Base-by-base conservation (phyloP, 495 filamentous ascomycete species). In the Xylaria cubensis region DNA sequence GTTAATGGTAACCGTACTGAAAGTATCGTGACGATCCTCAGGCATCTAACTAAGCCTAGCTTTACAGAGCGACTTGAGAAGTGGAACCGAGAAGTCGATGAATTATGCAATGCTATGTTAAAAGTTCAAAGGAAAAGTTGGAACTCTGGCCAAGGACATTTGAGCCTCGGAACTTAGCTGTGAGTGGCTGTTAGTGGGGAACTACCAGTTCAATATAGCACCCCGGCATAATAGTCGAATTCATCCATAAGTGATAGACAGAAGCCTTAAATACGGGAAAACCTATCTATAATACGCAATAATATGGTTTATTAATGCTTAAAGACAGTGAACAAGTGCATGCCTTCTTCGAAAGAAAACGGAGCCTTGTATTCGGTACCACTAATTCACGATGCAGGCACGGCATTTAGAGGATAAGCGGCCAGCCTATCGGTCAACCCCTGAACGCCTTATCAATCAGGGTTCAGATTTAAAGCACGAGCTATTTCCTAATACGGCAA, bases 161-260 rank as follows among this genome's bases (percentile, higher is more conserved):
- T 3, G n/a, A 36, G 36, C 64, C 71, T 73, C 58, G 17, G n/a
- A 50, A 56, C 46, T 36, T 19, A 3, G 3, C 6, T 26, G 26
- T 73, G 64, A 68, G 26, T 24, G 10, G 32, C 10, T 63, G 71
- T 73, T 73, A 73, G 64, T 63, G 41, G 64, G 68, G 71, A 48
- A 53, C 24, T 13, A 42, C 13, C 2, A 17, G 21, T 15, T 29
- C n/a, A 1, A 56, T 19, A 8, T 24, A 21, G 56, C 21, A 42
- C 29, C 36, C 3, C n/a, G 9, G 13, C 10, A 24, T 7, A 15
- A 8, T 19, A 36, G 64, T 8, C 32, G 32, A 67, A 36, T 36
- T 15, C 7, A 32, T n/a, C 3, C 13, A 2, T 63, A 51, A 61
- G 0, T 6, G 32, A 15, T 19, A 4, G 7, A n/a, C 0, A 19